These are phyloP conservation scores for Eutrema heterophyllum DNA, from an alignment of 345 rosid species.

Conservation along the genomic window DNA sequence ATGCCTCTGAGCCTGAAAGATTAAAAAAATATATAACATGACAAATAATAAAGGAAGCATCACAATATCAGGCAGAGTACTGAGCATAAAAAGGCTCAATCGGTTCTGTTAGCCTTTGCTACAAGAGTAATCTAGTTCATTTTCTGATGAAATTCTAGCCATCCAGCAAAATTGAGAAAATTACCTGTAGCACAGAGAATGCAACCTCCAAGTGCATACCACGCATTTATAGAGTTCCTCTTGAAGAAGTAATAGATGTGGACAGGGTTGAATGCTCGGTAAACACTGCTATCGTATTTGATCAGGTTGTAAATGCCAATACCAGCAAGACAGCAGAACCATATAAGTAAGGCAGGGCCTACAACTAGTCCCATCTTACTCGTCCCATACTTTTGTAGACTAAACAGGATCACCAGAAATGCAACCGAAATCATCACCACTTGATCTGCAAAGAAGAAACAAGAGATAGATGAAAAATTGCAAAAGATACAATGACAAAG, in stretches of 20 bases:
- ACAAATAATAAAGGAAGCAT: neutral
- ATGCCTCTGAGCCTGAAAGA: constrained; percentile 92
- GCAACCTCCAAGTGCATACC: constrained; percentile 99
- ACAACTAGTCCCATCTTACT: constrained; percentile 95
- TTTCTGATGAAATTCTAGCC: constrained; percentile 7
- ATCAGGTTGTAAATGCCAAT: constrained; percentile 83
- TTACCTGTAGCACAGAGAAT: constrained; percentile 97
- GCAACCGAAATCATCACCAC: constrained; percentile 94
- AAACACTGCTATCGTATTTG: constrained; percentile 70
- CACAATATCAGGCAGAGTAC: neutral
- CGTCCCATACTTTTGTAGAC: constrained; percentile 97
- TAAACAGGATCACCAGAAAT: constrained; percentile 82
- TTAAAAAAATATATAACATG: constrained; percentile 8
- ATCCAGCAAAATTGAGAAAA: constrained; percentile 1
- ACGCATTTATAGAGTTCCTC: constrained; percentile 79
- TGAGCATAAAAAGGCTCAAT: neutral
- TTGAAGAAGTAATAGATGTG: constrained; percentile 86
- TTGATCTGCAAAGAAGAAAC: constrained; percentile 61
- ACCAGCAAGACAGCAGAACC: constrained; percentile 96
- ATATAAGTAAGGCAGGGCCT: constrained; percentile 91
- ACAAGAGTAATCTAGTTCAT: constrained; percentile 3
- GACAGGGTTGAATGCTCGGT: constrained; percentile 84
- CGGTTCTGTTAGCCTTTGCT: neutral
- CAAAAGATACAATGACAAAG: constrained; percentile 1
- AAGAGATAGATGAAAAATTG: constrained; percentile 25